Conservation (phyloP, 2,329 filamentous ascomycete genomes). For the Fusarium duplospermum region DNA sequence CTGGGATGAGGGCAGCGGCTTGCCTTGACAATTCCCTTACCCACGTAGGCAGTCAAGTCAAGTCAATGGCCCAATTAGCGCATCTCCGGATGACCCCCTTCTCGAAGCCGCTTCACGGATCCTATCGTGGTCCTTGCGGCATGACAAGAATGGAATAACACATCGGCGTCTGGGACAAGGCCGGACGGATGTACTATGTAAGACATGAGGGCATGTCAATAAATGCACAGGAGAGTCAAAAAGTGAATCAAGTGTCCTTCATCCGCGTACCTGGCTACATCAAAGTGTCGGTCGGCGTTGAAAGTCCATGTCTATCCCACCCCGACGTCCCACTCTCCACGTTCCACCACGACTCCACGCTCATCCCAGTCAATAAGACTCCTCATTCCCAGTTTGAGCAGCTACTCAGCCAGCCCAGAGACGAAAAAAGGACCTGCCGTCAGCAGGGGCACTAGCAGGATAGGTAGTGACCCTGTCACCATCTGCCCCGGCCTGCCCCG, state of each 20-base stretch:
- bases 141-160: conserved; percentile 16
- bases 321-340: conserved; percentile 35
- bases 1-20: conserved; percentile 24
- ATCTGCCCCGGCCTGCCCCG: not conserved
- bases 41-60: conserved; percentile 3
- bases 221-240: conserved; percentile 6
- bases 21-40: conserved; percentile 15
- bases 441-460: conserved; percentile 16
- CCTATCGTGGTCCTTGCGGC: conserved; percentile 17
- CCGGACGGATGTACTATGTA: not conserved
- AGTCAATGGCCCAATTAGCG: conserved; percentile 19
- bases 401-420: conserved; percentile 1
- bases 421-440: conserved; percentile 17
- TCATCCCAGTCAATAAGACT: conserved; percentile 28
- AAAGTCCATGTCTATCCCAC: conserved; percentile 20
- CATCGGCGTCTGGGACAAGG: conserved; percentile 5
- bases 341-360: conserved; percentile 42
- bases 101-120: conserved; percentile 32
- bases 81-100: conserved; percentile 21
- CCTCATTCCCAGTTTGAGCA: conserved; percentile 15
- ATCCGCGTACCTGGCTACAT: conserved; percentile 17
- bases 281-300: conserved; percentile 26
- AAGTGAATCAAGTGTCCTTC: not conserved
- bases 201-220: not conserved
- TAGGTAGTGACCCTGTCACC: not conserved